Evolutionary conservation across 495 filamentous ascomycete species (phyloP).

Genomic region (Xylaria flabelliformis): DNA sequence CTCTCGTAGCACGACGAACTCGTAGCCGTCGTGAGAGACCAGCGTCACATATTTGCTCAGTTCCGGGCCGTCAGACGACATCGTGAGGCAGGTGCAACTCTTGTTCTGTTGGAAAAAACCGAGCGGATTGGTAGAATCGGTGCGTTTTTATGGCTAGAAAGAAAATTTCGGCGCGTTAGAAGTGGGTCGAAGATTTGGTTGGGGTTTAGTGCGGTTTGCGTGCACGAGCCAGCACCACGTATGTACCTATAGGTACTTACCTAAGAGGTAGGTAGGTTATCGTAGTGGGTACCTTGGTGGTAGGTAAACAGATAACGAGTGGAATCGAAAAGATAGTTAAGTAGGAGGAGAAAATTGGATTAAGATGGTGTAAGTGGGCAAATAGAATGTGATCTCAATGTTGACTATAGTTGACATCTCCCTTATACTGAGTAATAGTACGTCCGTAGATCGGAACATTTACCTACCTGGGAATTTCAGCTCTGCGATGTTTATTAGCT

Average conservation of each 20-base stretch:
- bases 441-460: neutral
- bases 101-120: constrained; percentile 20
- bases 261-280: neutral
- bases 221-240: neutral
- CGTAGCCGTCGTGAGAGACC: constrained; percentile 84
- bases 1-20: constrained; percentile 83
- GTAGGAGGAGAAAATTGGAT: neutral
- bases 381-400: neutral
- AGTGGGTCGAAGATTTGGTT: constrained; percentile 3
- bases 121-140: neutral
- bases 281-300: neutral
- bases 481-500: neutral
- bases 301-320: neutral
- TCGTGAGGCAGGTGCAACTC: constrained; percentile 25
- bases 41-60: constrained; percentile 79
- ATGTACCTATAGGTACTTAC: neutral
- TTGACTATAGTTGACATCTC: neutral
- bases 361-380: neutral
- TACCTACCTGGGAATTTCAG: constrained; percentile 2
- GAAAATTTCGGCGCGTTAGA: constrained; percentile 23
- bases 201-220: neutral
- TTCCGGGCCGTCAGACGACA: constrained; percentile 30
- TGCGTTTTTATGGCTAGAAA: neutral
- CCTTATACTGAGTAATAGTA: neutral
- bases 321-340: neutral